Evolutionary conservation across 345 rosid genomes (phyloP).

Genomic region (Ailanthus altissimus): DNA sequence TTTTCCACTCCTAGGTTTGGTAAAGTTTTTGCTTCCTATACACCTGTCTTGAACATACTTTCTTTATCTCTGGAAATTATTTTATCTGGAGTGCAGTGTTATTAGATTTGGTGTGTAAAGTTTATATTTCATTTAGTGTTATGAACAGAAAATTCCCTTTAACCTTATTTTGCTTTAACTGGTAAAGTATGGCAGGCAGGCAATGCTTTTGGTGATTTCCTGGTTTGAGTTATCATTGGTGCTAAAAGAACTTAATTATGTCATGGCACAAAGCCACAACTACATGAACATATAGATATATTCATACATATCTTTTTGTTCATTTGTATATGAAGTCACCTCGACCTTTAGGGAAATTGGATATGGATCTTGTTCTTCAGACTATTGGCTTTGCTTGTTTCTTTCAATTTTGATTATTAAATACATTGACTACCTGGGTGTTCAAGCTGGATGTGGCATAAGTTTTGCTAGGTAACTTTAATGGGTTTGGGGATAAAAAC

Average conservation of each 20-base stretch:
- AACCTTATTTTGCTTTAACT: background rate
- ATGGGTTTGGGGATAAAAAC: background rate
- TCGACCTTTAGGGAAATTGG: background rate
- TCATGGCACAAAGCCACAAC: background rate
- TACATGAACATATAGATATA: background rate
- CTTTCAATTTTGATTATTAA: background rate
- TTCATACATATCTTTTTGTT: background rate
- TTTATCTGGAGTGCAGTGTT: background rate
- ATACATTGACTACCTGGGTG: background rate
- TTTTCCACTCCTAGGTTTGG: background rate
- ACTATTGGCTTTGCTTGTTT: background rate
- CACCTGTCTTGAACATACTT: background rate
- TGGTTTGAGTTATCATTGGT: background rate
- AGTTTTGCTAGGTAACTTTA: background rate
- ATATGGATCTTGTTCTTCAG: background rate
- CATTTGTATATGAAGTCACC: background rate
- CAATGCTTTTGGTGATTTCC: background rate
- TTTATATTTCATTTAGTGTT: background rate
- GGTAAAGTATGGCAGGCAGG: slow-evolving; percentile 1
- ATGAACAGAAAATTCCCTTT: background rate
- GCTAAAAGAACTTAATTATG: background rate
- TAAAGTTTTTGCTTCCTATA: background rate
- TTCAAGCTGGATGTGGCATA: background rate
- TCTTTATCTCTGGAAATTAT: background rate
- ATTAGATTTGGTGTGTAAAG: background rate